Evolutionary conservation across 345 rosid genomes (phyloP).

Genomic region (Boechera retrofracta): DNA sequence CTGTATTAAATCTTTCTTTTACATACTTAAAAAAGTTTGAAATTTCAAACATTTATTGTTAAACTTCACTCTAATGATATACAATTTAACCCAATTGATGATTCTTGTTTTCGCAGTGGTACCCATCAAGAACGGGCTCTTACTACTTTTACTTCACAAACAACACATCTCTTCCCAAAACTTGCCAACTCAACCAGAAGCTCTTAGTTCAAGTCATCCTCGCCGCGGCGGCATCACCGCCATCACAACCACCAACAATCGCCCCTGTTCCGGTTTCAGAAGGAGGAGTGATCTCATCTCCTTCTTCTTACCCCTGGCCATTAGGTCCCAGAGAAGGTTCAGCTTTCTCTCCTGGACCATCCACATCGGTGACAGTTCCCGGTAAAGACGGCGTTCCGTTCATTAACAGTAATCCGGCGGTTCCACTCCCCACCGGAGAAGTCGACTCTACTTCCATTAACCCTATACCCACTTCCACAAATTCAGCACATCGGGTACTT

Average conservation of each 20-base stretch:
- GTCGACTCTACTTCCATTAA: constrained; percentile 86
- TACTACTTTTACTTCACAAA: constrained; percentile 83
- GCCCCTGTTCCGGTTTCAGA: constrained; percentile 67
- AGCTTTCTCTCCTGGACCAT: constrained; percentile 64
- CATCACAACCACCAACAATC: constrained; percentile 42
- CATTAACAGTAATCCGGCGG: constrained; percentile 92
- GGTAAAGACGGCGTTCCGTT: constrained; percentile 82
- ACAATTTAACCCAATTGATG: not conserved
- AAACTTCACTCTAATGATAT: not conserved
- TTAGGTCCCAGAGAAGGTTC: constrained; percentile 64
- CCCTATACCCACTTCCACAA: constrained; percentile 68
- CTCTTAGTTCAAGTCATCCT: constrained; percentile 62
- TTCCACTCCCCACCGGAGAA: constrained; percentile 97
- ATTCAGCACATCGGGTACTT: constrained; percentile 44
- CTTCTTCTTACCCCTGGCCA: constrained; percentile 88
- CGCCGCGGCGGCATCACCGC: constrained; percentile 31
- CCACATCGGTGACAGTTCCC: constrained; percentile 58
- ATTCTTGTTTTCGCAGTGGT: constrained; percentile 61
- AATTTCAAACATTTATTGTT: not conserved
- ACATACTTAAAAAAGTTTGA: not conserved
- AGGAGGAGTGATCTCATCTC: constrained; percentile 63
- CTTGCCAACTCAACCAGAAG: constrained; percentile 65
- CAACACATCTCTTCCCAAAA: constrained; percentile 60
- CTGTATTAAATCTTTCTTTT: not conserved
- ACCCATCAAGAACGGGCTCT: constrained; percentile 83